A percentile compares a stretch with the other conserved stretches of the same genome.
Conservation (phyloP, 2,329 filamentous ascomycete species). For the Emericellopsis atlantica region DNA sequence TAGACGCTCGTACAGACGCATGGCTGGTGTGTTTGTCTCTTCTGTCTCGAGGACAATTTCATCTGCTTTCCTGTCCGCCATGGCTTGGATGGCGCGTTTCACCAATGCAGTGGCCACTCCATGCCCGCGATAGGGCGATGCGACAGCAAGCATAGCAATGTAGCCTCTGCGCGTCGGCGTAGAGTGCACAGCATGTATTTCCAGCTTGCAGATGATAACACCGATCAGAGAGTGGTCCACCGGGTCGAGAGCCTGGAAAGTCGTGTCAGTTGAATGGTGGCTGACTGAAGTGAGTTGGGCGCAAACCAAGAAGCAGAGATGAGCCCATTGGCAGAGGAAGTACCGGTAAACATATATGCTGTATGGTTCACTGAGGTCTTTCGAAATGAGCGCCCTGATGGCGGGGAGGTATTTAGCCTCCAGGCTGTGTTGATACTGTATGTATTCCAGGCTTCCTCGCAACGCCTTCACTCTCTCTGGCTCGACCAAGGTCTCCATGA, state of each 20-base stretch:
- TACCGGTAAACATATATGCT: slow-evolving; percentile 99
- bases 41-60: slow-evolving; percentile 96
- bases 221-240: slow-evolving; percentile 58
- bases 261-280: slow-evolving; percentile 3
- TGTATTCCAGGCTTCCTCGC: slow-evolving; percentile 38
- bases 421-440: slow-evolving; percentile 49
- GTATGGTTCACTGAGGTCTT: slow-evolving; percentile 93
- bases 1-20: slow-evolving; percentile 84
- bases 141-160: slow-evolving; percentile 96
- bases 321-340: slow-evolving; percentile 94
- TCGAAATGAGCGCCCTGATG: slow-evolving; percentile 86
- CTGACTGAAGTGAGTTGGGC: slow-evolving; percentile 3
- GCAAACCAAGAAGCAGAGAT: slow-evolving; percentile 86
- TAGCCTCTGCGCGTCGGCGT: slow-evolving; percentile 68
- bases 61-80: slow-evolving; percentile 73
- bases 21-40: slow-evolving; percentile 78
- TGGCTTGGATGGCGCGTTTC: slow-evolving; percentile 80
- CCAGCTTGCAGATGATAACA: slow-evolving; percentile 89
- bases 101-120: slow-evolving; percentile 86
- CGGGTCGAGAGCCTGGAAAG: slow-evolving; percentile 43
- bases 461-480: slow-evolving; percentile 16
- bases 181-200: slow-evolving; percentile 76
- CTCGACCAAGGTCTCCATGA: slow-evolving; percentile 13
- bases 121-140: slow-evolving; percentile 63
- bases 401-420: slow-evolving; percentile 61